Percentiles rank a stretch among this genome's conserved stretches.
These are phyloP conservation scores for Camellia japonica DNA, from an alignment of 148 eudicot species.

Conservation along the genomic window DNA sequence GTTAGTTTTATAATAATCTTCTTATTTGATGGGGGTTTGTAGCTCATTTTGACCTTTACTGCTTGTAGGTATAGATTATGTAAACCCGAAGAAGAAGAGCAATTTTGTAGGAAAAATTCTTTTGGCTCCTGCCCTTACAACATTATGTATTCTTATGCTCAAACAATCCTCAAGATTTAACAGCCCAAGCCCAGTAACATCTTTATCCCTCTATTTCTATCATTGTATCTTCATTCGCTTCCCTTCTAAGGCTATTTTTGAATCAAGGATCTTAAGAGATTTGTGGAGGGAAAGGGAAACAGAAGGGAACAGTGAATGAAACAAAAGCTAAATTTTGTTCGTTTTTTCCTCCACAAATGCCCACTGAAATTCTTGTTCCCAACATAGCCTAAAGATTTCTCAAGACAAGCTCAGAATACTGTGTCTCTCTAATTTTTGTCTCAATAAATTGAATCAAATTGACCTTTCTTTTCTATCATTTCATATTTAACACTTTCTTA, in stretches of 20 bases:
- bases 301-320: no score
- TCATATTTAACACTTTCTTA: no score
- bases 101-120: constrained; percentile 47
- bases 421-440: no score
- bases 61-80: constrained; percentile 62
- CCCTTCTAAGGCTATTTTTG: background rate
- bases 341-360: no score
- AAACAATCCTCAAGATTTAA: constrained; percentile 59
- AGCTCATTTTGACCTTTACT: background rate
- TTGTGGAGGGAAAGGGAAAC: no score
- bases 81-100: constrained; percentile 62
- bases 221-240: background rate
- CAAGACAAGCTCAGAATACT: no score
- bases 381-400: no score
- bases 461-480: background rate
- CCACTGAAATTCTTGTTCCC: no score
- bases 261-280: no score
- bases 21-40: background rate
- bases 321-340: no score
- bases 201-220: constrained; percentile 3
- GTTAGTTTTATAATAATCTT: background rate
- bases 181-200: constrained; percentile 58
- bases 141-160: constrained; percentile 61
- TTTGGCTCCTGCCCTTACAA: constrained; percentile 55
- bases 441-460: no score